Evolutionary conservation across 805 yeast species (phyloP).

Genomic region (Dipodascus albidus): DNA sequence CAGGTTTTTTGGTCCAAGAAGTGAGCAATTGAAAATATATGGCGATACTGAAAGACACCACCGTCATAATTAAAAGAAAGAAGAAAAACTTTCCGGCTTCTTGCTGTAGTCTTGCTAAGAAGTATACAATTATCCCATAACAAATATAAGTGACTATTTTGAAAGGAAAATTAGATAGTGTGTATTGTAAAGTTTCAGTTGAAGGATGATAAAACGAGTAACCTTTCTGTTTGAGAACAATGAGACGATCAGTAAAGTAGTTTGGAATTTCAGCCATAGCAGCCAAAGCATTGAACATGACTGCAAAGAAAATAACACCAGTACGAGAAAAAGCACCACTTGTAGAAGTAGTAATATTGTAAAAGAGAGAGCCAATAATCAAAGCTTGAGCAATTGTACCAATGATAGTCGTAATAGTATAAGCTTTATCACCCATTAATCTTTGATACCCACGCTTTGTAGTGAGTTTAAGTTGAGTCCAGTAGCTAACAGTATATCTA

Average conservation of each 20-base stretch:
- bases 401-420: constrained; percentile 32
- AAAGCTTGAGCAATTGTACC: constrained; percentile 49
- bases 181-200: constrained; percentile 56
- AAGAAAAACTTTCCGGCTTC: constrained; percentile 45
- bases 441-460: constrained; percentile 43
- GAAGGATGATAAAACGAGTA: constrained; percentile 66
- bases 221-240: constrained; percentile 58
- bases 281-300: constrained; percentile 49
- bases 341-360: constrained; percentile 38
- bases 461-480: constrained; percentile 39
- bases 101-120: constrained; percentile 40
- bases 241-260: constrained; percentile 41
- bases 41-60: constrained; percentile 37
- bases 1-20: constrained; percentile 35
- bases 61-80: constrained; percentile 33
- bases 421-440: constrained; percentile 44
- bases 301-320: constrained; percentile 48
- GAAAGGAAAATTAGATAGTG: constrained; percentile 51
- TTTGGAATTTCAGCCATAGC: constrained; percentile 44
- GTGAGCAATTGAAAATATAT: constrained; percentile 45
- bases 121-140: constrained; percentile 42
- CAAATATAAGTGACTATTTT: constrained; percentile 36
- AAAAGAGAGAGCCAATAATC: constrained; percentile 52
- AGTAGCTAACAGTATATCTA: constrained; percentile 33
- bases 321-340: constrained; percentile 53